Evolutionary conservation across 768 basidiomycete species (phyloP).

Genomic region (Lyophyllum shimeji): DNA sequence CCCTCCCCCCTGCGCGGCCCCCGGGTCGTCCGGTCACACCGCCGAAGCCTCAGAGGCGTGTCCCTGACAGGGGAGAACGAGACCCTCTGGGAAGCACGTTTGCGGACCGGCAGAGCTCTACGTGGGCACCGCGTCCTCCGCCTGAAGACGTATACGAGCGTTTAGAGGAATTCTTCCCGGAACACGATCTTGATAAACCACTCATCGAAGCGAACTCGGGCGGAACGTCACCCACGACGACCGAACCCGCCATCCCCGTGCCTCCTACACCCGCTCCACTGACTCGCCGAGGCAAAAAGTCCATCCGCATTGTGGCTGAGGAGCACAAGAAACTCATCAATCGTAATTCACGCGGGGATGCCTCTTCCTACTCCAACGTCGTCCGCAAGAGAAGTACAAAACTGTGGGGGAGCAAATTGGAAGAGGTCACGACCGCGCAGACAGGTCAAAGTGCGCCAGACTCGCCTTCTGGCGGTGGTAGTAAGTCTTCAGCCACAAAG

Average conservation of each 20-base stretch:
- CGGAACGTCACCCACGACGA: constrained; percentile 72
- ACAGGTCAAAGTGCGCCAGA: constrained; percentile 49
- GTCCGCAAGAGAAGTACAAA: constrained; percentile 87
- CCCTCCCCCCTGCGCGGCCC: constrained; percentile 21
- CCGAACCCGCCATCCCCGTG: constrained; percentile 47
- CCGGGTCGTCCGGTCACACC: constrained; percentile 21
- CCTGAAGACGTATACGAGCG: constrained; percentile 93
- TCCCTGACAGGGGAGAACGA: constrained; percentile 28
- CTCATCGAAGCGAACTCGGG: constrained; percentile 86
- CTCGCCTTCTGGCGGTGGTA: constrained; percentile 67
- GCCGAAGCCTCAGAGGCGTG: constrained; percentile 24
- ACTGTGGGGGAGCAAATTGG: constrained; percentile 90
- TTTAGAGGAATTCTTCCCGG: constrained; percentile 93
- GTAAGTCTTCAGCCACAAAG: constrained; percentile 39
- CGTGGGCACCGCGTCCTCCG: constrained; percentile 89
- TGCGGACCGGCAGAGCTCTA: constrained; percentile 58
- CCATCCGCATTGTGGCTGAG: constrained; percentile 88
- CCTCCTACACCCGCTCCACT: constrained; percentile 30
- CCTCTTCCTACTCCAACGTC: constrained; percentile 45
- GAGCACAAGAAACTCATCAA: constrained; percentile 81
- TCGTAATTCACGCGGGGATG: constrained; percentile 61
- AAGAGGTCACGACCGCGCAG: constrained; percentile 86
- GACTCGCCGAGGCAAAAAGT: constrained; percentile 72
- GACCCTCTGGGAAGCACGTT: constrained; percentile 54
- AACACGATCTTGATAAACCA: constrained; percentile 93